Base-by-base conservation (phyloP, 108 stramenopile species). In the Fragilariopsis cylindrus region DNA sequence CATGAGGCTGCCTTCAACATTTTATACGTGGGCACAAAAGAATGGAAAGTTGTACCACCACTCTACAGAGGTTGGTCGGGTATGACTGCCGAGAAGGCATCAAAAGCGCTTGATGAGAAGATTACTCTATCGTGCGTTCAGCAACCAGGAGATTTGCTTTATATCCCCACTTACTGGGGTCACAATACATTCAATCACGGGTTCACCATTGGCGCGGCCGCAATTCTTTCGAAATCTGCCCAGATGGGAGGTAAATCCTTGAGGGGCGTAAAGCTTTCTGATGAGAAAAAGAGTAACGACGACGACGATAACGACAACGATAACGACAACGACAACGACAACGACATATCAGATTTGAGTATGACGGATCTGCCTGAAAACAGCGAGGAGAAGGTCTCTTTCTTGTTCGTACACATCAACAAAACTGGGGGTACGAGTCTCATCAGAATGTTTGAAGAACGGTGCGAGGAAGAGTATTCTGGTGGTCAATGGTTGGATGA, bases 101-200 rank as follows among this genome's bases (percentile, higher is more conserved):
- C 55, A 0, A 41, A 57, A 15, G 40, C 8, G 4, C n/a, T 69
- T 18, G 65, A 75, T 40, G n/a, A 18, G 8, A n/a, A 57, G 42
- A 60, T 75, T 53, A 48, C 64, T 18, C 67, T 75, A n/a, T 30
- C 48, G 5, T 75, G 74, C 40, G 40, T 65, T 30, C 74, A 75
- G 54, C 68, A 58, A 13, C 57, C 74, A 21, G 74, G 74, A 9
- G 74, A 75, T 53, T 18, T 75, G n/a, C 16, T 75, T 41, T 75
- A 75, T 18, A 69, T 75, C 21, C 74, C 74, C 4, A 57, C 69
- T 56, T 69, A 49, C 66, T 75, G 74, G 74, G 74, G 74, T 11
- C 74, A 75, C 69, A 60, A 53, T 13, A 75, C 74, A 7, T 55
- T 69, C 43, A 75, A 75, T 30, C 74, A 69, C 44, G 74, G 74